Conservation (phyloP, 2,329 filamentous ascomycete genomes). For the Ceratocystis huliohia region DNA sequence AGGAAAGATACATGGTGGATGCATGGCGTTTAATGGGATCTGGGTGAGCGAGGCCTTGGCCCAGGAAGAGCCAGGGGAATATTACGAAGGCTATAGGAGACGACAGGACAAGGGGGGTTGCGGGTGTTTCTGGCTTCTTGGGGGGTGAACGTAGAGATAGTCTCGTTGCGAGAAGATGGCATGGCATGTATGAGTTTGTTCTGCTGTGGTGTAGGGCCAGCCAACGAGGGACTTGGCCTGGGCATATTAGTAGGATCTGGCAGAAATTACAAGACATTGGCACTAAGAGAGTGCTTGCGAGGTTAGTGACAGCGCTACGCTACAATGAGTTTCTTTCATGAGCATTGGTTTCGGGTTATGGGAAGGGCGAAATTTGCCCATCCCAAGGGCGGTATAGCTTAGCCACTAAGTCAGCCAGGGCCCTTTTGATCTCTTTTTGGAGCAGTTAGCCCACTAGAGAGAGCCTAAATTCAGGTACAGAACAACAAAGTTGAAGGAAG, state of each 20-base stretch:
- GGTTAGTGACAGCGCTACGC: neutral
- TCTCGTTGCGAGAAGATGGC: neutral
- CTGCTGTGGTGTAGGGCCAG: neutral
- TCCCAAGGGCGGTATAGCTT: slow-evolving; percentile 1
- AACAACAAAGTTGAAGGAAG: neutral
- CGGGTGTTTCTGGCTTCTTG: neutral
- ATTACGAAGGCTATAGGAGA: slow-evolving; percentile 1
- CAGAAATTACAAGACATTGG: slow-evolving; percentile 7
- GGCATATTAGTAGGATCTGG: neutral
- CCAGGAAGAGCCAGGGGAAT: slow-evolving; percentile 10
- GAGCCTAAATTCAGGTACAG: slow-evolving; percentile 6
- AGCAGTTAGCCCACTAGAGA: neutral
- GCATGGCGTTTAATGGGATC: slow-evolving; percentile 19
- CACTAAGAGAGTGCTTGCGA: neutral
- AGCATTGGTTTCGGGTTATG: neutral
- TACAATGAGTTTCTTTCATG: neutral
- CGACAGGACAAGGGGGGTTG: neutral
- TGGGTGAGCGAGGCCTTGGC: slow-evolving; percentile 15
- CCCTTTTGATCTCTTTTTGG: neutral
- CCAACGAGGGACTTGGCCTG: neutral
- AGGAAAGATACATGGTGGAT: slow-evolving; percentile 7
- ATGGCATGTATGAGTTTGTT: neutral
- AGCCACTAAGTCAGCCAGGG: neutral
- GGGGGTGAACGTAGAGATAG: neutral
- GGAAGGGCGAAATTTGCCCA: neutral